phyloP scores from a whole-genome alignment of 352 stramenopile genomes.

The Phytophthora tubulina region DNA sequence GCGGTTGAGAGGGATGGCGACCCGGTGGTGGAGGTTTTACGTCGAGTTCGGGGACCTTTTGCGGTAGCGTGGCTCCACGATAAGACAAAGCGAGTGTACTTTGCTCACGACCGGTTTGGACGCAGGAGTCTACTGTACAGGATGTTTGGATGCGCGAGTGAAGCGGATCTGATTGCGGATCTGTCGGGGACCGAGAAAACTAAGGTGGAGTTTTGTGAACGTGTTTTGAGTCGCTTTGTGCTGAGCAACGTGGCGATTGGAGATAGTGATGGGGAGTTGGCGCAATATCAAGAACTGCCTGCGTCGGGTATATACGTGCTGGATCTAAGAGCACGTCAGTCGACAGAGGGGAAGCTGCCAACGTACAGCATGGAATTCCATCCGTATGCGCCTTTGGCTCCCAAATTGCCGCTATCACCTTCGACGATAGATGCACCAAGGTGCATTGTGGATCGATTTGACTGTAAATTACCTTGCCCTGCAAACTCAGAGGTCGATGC shows the following conservation, averaged over 20 bases:
- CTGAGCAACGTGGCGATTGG: slow-evolving; percentile 62
- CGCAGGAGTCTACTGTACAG: slow-evolving; percentile 90
- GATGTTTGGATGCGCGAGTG: slow-evolving; percentile 24
- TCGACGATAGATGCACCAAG: not conserved
- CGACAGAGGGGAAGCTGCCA: not conserved
- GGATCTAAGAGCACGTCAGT: slow-evolving; percentile 38
- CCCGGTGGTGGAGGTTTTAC: slow-evolving; percentile 51
- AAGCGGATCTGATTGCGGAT: slow-evolving; percentile 33
- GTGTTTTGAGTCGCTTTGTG: slow-evolving; percentile 44
- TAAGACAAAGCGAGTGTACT: slow-evolving; percentile 80
- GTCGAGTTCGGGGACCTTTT: slow-evolving; percentile 78
- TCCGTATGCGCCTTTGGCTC: slow-evolving; percentile 42
- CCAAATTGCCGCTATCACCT: not conserved
- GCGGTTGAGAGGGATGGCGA: slow-evolving; percentile 13
- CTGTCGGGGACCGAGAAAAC: slow-evolving; percentile 25
- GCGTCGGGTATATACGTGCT: slow-evolving; percentile 82
- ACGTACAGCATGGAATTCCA: slow-evolving; percentile 49
- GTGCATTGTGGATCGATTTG: slow-evolving; percentile 44
- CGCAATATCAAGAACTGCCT: slow-evolving; percentile 74
- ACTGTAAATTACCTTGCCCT: slow-evolving; percentile 34
- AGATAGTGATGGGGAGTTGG: slow-evolving; percentile 15
- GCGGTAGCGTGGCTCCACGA: slow-evolving; percentile 85
- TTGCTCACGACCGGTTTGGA: slow-evolving; percentile 92
- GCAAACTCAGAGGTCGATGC: not conserved
- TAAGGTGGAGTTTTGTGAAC: slow-evolving; percentile 12